Conservation (phyloP, 805 yeast genomes). For the Henningerozyma blattae region DNA sequence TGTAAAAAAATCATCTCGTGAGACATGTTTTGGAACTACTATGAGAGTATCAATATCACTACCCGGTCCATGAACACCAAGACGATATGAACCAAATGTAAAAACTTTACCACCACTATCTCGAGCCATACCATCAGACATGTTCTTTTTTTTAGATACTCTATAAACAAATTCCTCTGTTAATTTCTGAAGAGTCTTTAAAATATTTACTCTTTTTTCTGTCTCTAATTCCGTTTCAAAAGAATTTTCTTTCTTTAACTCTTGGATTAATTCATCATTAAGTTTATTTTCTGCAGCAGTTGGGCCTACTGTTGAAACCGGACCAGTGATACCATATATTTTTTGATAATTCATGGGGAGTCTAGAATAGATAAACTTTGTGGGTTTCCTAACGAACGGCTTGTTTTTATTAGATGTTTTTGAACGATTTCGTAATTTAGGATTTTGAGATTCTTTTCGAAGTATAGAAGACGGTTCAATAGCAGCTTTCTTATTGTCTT, state of each 20-base stretch:
- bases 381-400: background rate
- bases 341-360: slow-evolving; percentile 21
- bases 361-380: background rate
- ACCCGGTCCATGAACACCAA: slow-evolving; percentile 97
- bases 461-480: too few relatives aligned
- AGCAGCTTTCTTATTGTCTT: too few relatives aligned
- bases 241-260: slow-evolving; percentile 71
- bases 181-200: slow-evolving; percentile 58
- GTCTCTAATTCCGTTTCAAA: slow-evolving; percentile 85
- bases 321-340: slow-evolving; percentile 31
- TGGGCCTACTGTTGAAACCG: slow-evolving; percentile 78
- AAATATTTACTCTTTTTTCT: slow-evolving; percentile 63
- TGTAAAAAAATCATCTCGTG: slow-evolving; percentile 78
- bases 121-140: slow-evolving; percentile 94
- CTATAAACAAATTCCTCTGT: slow-evolving; percentile 71
- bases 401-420: too few relatives aligned
- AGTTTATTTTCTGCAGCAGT: slow-evolving; percentile 65
- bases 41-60: slow-evolving; percentile 93
- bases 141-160: slow-evolving; percentile 71
- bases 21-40: slow-evolving; percentile 94
- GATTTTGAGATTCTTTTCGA: background rate
- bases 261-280: slow-evolving; percentile 68
- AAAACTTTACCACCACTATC: slow-evolving; percentile 98
- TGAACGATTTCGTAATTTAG: background rate
- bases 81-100: slow-evolving; percentile 85